Conservation (phyloP, 805 yeast species). For the Candida nanaspora region DNA sequence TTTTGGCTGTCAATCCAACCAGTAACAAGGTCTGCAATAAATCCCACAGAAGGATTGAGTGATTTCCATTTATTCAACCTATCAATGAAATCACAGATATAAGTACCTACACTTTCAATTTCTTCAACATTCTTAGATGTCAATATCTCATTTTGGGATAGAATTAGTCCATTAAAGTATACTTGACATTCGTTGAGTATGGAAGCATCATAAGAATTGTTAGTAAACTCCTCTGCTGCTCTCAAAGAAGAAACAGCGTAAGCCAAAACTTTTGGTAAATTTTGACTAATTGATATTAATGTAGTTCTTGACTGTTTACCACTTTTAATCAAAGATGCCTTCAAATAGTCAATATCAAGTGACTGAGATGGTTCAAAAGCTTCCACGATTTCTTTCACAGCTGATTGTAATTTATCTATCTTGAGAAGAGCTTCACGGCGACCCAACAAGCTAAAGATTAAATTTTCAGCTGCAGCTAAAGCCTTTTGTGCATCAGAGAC, state of each 20-base stretch:
- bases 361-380: neutral
- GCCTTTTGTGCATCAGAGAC: constrained; percentile 67
- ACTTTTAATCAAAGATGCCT: constrained; percentile 1
- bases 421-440: constrained; percentile 40
- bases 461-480: constrained; percentile 67
- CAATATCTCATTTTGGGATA: constrained; percentile 6
- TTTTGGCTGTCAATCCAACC: constrained; percentile 35
- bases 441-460: constrained; percentile 50
- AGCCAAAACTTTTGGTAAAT: constrained; percentile 32
- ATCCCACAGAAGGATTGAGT: constrained; percentile 26
- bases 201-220: constrained; percentile 1
- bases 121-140: constrained; percentile 8
- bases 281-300: constrained; percentile 8
- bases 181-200: constrained; percentile 20
- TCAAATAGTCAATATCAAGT: neutral
- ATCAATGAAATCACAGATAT: constrained; percentile 17
- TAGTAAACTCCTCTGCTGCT: constrained; percentile 7
- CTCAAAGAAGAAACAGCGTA: constrained; percentile 20
- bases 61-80: constrained; percentile 30
- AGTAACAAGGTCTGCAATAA: constrained; percentile 40
- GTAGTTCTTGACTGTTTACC: neutral
- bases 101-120: constrained; percentile 15
- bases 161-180: constrained; percentile 8
- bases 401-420: constrained; percentile 13
- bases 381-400: constrained; percentile 5